These are phyloP conservation scores for Pseudocercospora crystallina DNA, from an alignment of 2,329 filamentous ascomycete genomes.

Conservation along the genomic window DNA sequence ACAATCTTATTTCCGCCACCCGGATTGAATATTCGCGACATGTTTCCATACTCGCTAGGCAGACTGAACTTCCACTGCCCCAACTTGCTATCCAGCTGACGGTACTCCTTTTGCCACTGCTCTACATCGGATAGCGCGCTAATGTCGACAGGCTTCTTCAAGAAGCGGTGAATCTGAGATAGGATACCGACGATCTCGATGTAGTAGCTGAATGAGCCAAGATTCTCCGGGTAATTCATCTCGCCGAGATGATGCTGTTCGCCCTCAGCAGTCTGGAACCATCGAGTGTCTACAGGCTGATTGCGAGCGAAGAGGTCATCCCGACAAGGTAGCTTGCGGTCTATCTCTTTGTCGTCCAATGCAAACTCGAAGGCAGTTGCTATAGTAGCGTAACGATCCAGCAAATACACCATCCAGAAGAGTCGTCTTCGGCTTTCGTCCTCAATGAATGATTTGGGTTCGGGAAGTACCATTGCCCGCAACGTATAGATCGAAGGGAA, in stretches of 20 bases:
- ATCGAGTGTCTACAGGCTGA: slow-evolving; percentile 77
- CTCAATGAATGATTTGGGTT: slow-evolving; percentile 81
- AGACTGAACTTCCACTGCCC: slow-evolving; percentile 81
- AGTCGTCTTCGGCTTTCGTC: slow-evolving; percentile 81
- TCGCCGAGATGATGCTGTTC: slow-evolving; percentile 36
- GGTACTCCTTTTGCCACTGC: slow-evolving; percentile 83
- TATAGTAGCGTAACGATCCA: slow-evolving; percentile 87
- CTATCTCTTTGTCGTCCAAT: slow-evolving; percentile 84
- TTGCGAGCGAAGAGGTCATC: slow-evolving; percentile 85
- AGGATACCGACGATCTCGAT: slow-evolving; percentile 86
- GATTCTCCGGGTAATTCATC: slow-evolving; percentile 71
- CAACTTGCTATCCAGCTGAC: slow-evolving; percentile 76
- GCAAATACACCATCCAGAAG: slow-evolving; percentile 92
- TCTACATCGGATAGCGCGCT: slow-evolving; percentile 81
- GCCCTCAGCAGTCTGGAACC: slow-evolving; percentile 68
- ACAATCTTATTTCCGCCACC: slow-evolving; percentile 62
- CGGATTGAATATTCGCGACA: slow-evolving; percentile 71
- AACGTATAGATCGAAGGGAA: slow-evolving; percentile 88
- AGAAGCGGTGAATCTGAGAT: slow-evolving; percentile 81
- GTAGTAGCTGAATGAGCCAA: slow-evolving; percentile 86
- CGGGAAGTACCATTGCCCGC: slow-evolving; percentile 78
- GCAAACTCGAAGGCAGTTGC: slow-evolving; percentile 91
- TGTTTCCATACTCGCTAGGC: slow-evolving; percentile 80
- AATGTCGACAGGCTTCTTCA: slow-evolving; percentile 88
- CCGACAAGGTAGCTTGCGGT: slow-evolving; percentile 80